Evolutionary conservation across 306 rosid genomes (phyloP).

Genomic region (Prunus padus): DNA sequence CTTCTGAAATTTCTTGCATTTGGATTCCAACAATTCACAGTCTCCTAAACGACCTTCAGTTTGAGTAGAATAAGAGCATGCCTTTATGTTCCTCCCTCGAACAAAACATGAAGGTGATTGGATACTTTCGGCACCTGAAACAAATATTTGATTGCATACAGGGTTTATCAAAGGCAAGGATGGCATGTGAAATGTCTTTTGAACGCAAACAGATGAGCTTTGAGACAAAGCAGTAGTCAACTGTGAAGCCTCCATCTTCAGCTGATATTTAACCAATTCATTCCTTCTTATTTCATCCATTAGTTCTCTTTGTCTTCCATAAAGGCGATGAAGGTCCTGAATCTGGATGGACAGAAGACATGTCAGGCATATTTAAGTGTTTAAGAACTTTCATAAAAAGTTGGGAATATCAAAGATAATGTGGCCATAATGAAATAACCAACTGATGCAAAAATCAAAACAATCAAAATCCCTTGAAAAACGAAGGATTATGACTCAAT

Average conservation of each 20-base stretch:
- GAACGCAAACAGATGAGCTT: constrained; percentile 27
- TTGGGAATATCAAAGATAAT: neutral
- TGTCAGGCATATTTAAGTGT: neutral
- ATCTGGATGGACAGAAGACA: constrained; percentile 47
- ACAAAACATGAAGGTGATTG: constrained; percentile 34
- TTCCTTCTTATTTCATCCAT: constrained; percentile 55
- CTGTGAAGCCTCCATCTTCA: constrained; percentile 39
- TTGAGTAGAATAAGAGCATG: constrained; percentile 28
- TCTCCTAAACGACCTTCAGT: constrained; percentile 32
- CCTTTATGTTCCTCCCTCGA: constrained; percentile 39
- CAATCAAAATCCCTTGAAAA: neutral
- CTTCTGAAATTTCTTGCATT: constrained; percentile 51
- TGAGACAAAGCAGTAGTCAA: constrained; percentile 38
- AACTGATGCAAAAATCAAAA: neutral
- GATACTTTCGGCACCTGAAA: constrained; percentile 30
- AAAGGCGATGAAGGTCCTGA: constrained; percentile 80
- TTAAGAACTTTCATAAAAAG: neutral
- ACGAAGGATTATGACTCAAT: neutral
- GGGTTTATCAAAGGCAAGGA: constrained; percentile 37
- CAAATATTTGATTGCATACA: constrained; percentile 31
- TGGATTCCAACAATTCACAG: constrained; percentile 31
- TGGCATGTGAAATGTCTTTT: constrained; percentile 30
- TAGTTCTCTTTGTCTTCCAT: constrained; percentile 66
- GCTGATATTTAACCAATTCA: constrained; percentile 36
- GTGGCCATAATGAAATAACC: neutral